Percentiles rank a stretch among this genome's conserved stretches.
These are phyloP conservation scores for Pyricularia pennisetigena DNA, from an alignment of 2,329 filamentous ascomycete species.

Conservation along the genomic window DNA sequence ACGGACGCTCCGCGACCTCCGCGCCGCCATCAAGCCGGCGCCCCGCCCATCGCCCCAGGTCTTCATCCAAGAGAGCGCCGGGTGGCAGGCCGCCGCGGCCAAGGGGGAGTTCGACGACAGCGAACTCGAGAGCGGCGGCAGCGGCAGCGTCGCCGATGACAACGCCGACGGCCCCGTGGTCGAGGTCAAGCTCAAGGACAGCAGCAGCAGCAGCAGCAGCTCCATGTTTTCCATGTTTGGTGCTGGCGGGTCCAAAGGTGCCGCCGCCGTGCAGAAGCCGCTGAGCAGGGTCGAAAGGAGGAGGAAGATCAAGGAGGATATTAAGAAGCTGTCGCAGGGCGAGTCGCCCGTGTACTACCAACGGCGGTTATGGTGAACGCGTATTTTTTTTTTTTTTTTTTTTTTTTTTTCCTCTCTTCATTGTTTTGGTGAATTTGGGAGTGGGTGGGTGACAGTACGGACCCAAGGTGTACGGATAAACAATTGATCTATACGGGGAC, in stretches of 20 bases:
- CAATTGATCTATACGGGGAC: not conserved
- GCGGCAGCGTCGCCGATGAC: too few species aligned
- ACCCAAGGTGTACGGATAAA: not conserved
- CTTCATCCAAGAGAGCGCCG: constrained; percentile 22
- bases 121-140: constrained; percentile 8
- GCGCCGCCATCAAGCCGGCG: constrained; percentile 54
- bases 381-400: not conserved
- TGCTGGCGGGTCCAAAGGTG: constrained; percentile 16
- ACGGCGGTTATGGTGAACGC: constrained; percentile 38
- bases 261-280: constrained; percentile 27
- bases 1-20: constrained; percentile 68
- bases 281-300: constrained; percentile 43
- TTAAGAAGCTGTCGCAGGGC: constrained; percentile 9
- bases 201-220: not conserved
- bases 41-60: constrained; percentile 35
- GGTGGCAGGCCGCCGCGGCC: not conserved
- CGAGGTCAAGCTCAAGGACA: constrained; percentile 6
- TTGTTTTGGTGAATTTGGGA: too few species aligned
- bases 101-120: constrained; percentile 1
- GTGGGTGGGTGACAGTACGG: not conserved
- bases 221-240: constrained; percentile 9
- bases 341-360: constrained; percentile 38
- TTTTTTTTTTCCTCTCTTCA: too few species aligned
- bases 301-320: constrained; percentile 29
- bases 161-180: not conserved